Conservation (phyloP, 768 basidiomycete genomes). For the Kondoa subrosea region DNA sequence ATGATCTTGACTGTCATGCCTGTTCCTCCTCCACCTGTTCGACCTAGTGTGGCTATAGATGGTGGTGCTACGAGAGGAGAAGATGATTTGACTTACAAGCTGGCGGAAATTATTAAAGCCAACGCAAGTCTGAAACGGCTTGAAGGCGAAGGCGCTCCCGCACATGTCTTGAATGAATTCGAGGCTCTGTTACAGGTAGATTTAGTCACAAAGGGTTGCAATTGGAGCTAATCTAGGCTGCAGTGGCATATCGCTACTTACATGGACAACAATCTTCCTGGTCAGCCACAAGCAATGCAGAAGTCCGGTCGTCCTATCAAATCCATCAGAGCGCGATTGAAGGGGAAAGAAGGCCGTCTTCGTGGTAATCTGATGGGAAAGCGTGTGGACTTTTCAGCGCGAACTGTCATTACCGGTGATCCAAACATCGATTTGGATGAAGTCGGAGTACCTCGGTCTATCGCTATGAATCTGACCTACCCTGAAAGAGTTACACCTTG, state of each 20-base stretch:
- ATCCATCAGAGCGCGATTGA: slow-evolving; percentile 90
- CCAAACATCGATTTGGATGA: slow-evolving; percentile 91
- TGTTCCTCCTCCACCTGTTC: slow-evolving; percentile 92
- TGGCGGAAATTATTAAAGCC: slow-evolving; percentile 89
- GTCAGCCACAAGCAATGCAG: slow-evolving; percentile 89
- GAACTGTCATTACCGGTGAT: slow-evolving; percentile 97
- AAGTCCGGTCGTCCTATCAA: slow-evolving; percentile 96
- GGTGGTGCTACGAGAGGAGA: slow-evolving; percentile 93
- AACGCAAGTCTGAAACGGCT: slow-evolving; percentile 78
- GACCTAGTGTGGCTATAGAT: slow-evolving; percentile 92
- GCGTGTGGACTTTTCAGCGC: slow-evolving; percentile 96
- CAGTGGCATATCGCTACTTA: slow-evolving; percentile 98
- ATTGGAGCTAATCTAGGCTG: slow-evolving; percentile 3
- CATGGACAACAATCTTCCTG: slow-evolving; percentile 99
- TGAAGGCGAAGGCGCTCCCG: slow-evolving; percentile 91
- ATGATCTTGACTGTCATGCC: slow-evolving; percentile 98
- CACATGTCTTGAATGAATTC: slow-evolving; percentile 85
- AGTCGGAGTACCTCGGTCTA: slow-evolving; percentile 85
- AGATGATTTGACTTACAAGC: slow-evolving; percentile 93
- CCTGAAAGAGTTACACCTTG: slow-evolving; percentile 97
- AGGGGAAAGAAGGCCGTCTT: slow-evolving; percentile 95
- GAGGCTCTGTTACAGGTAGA: slow-evolving; percentile 49
- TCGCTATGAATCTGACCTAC: slow-evolving; percentile 94
- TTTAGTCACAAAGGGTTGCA: not conserved
- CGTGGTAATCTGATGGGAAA: slow-evolving; percentile 99